phyloP scores from a whole-genome alignment of 129 eudicot species.

The Ambrosia artemisiifolia region DNA sequence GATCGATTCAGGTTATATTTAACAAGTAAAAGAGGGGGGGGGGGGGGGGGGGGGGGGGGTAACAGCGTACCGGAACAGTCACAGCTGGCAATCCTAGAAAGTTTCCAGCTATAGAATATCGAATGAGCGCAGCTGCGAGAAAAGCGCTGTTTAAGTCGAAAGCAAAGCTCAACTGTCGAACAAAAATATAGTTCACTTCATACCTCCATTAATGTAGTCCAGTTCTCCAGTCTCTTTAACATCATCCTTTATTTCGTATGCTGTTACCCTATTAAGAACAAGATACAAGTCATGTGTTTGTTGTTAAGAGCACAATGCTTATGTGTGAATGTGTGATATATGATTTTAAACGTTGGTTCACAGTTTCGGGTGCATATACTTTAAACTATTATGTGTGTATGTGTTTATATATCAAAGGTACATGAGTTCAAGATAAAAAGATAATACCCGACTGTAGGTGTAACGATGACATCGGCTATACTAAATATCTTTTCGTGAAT shows the following conservation, averaged over 20 bases:
- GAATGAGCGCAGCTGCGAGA: slow-evolving; percentile 73
- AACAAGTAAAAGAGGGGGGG: background rate
- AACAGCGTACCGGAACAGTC: slow-evolving; percentile 68
- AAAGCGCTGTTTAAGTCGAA: background rate
- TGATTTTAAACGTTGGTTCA: no score
- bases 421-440: background rate
- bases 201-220: slow-evolving; percentile 96
- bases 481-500: slow-evolving; percentile 69
- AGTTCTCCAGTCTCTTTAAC: slow-evolving; percentile 71
- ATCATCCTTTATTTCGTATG: slow-evolving; percentile 67
- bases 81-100: slow-evolving; percentile 95
- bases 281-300: background rate
- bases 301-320: no score
- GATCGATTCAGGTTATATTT: background rate
- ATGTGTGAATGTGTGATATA: no score
- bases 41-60: no score
- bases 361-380: no score
- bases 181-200: background rate
- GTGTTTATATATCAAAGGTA: background rate
- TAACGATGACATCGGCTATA: slow-evolving; percentile 83
- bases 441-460: slow-evolving; percentile 86
- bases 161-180: background rate
- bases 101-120: slow-evolving; percentile 88
- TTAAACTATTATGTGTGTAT: no score
- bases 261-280: slow-evolving; percentile 61